These are phyloP conservation scores for Tephrocybe rancida DNA, from an alignment of 768 basidiomycete genomes.

Conservation along the genomic window DNA sequence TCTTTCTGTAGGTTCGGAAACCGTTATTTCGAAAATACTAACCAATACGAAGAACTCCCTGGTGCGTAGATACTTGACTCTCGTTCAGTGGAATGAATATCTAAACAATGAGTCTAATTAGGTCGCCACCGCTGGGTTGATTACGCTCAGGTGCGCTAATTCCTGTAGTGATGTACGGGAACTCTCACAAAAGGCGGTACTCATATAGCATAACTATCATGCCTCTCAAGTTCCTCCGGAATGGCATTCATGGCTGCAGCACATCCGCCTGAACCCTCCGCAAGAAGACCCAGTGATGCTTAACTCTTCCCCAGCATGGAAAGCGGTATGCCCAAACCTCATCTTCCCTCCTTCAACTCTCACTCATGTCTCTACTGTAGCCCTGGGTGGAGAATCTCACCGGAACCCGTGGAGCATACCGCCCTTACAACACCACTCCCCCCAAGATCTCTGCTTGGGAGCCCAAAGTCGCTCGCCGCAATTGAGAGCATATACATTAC, in stretches of 20 bases:
- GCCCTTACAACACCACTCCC: conserved; percentile 82
- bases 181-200: conserved; percentile 1
- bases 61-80: conserved; percentile 46
- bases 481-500: conserved; percentile 1
- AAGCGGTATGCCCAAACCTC: conserved; percentile 57
- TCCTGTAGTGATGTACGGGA: neutral
- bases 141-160: conserved; percentile 69
- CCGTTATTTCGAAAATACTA: conserved; percentile 91
- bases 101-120: conserved; percentile 27
- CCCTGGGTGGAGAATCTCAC: conserved; percentile 89
- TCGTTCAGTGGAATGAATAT: neutral
- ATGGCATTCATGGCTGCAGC: conserved; percentile 96
- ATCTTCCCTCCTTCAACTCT: neutral
- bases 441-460: conserved; percentile 88
- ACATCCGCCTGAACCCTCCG: conserved; percentile 87
- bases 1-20: conserved; percentile 79
- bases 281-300: conserved; percentile 73
- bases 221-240: conserved; percentile 94
- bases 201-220: conserved; percentile 73
- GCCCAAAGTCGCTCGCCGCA: conserved; percentile 64
- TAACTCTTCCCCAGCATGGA: conserved; percentile 75
- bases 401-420: conserved; percentile 90
- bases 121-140: conserved; percentile 98
- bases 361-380: conserved; percentile 37
- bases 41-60: conserved; percentile 85